Evolutionary conservation across 2,329 filamentous ascomycete genomes (phyloP).

Genomic region (Escovopsis weberi): DNA sequence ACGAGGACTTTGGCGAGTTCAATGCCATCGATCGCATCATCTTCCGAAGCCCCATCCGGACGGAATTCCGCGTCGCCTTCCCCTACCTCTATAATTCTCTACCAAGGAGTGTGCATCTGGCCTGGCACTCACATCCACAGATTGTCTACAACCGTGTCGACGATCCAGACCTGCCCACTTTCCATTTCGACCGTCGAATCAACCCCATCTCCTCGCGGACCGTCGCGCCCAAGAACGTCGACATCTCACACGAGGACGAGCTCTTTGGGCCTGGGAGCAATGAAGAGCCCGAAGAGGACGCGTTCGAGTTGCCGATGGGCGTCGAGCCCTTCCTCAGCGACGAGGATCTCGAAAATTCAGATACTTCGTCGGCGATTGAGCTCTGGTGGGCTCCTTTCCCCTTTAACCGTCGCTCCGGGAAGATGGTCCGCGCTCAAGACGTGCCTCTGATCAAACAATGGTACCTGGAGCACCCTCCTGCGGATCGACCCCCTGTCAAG

Average conservation of each 20-base stretch:
- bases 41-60: conserved; percentile 86
- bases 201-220: conserved; percentile 94
- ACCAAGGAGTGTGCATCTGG: conserved; percentile 81
- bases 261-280: conserved; percentile 73
- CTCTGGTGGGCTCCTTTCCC: conserved; percentile 98
- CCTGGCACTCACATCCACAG: conserved; percentile 90
- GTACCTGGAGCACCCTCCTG: conserved; percentile 92
- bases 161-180: conserved; percentile 79
- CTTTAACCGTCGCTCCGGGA: conserved; percentile 84
- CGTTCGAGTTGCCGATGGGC: conserved; percentile 67
- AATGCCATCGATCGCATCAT: conserved; percentile 99
- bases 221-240: conserved; percentile 88
- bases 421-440: conserved; percentile 94
- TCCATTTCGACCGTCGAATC: conserved; percentile 95
- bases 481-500: conserved; percentile 77
- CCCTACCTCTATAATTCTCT: conserved; percentile 94
- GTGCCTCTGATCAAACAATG: conserved; percentile 95
- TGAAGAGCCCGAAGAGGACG: conserved; percentile 60
- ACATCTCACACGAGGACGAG: conserved; percentile 81
- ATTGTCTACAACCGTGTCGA: conserved; percentile 81
- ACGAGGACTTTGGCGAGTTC: conserved; percentile 98
- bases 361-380: conserved; percentile 81
- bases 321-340: conserved; percentile 81
- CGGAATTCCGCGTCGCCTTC: conserved; percentile 88
- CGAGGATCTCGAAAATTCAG: conserved; percentile 74